These are phyloP conservation scores for Hypoxylon sp. DNA, from an alignment of 2,329 filamentous ascomycete species.

Conservation along the genomic window DNA sequence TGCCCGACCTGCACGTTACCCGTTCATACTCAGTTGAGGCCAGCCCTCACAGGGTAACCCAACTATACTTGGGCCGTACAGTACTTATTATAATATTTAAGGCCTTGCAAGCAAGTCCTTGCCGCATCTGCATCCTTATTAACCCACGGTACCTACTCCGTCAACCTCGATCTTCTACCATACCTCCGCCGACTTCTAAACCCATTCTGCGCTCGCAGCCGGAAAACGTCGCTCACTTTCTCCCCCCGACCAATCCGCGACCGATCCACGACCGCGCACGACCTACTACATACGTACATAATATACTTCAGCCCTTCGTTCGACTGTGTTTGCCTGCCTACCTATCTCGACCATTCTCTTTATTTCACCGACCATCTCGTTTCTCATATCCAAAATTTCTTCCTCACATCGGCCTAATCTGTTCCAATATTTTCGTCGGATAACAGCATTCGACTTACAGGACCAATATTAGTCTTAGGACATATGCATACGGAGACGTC, in stretches of 20 bases:
- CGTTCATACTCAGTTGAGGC: constrained; percentile 37
- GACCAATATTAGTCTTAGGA: constrained; percentile 12
- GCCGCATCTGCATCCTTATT: constrained; percentile 32
- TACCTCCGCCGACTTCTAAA: background rate
- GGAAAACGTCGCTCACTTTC: constrained; percentile 34
- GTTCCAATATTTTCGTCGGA: constrained; percentile 19
- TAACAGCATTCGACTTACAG: constrained; percentile 27
- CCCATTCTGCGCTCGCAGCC: constrained; percentile 38
- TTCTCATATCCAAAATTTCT: constrained; percentile 15
- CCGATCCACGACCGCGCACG: constrained; percentile 41
- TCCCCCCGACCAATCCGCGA: constrained; percentile 42
- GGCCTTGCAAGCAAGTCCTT: constrained; percentile 15
- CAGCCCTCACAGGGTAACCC: constrained; percentile 42
- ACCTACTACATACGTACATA: constrained; percentile 32
- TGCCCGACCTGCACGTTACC: constrained; percentile 27
- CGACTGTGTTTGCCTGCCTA: constrained; percentile 29
- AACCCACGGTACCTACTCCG: constrained; percentile 31
- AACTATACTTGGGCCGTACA: constrained; percentile 31
- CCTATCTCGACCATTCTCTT: constrained; percentile 24
- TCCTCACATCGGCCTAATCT: constrained; percentile 1
- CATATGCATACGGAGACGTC: constrained; percentile 29
- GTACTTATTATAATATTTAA: constrained; percentile 15
- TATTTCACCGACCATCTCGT: constrained; percentile 20
- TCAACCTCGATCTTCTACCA: constrained; percentile 29
- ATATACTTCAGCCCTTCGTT: constrained; percentile 39